phyloP scores from a whole-genome alignment of 1,284 basidiomycete genomes.

The Ceratobasidium sp. region DNA sequence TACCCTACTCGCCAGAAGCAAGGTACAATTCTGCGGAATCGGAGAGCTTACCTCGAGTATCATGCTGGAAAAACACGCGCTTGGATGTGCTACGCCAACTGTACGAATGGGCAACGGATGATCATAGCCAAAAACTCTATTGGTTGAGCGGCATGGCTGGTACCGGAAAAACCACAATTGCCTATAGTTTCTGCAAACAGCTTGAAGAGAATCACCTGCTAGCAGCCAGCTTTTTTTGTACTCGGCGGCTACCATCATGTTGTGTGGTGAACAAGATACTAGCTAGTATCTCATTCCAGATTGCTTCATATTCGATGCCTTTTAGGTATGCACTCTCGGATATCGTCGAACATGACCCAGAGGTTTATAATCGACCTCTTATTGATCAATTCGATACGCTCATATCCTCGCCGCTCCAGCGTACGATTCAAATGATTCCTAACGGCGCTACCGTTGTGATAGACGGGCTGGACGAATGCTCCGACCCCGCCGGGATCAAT shows the following conservation, averaged over 20 bases:
- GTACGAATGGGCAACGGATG: neutral
- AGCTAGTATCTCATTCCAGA: neutral
- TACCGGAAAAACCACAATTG: too few relatives aligned
- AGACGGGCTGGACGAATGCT: neutral
- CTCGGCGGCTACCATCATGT: neutral
- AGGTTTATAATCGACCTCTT: neutral
- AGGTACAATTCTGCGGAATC: neutral
- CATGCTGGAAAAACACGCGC: neutral
- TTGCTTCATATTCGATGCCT: neutral
- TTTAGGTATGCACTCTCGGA: neutral
- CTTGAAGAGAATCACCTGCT: neutral
- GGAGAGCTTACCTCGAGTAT: neutral
- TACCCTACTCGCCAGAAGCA: neutral
- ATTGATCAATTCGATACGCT: neutral
- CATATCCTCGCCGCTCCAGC: neutral
- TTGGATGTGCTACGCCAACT: neutral
- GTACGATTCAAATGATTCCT: neutral
- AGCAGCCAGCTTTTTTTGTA: neutral
- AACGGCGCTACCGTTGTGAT: neutral
- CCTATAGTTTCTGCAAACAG: neutral
- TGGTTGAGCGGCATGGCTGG: too few relatives aligned
- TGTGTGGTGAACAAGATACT: neutral
- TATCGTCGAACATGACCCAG: neutral
- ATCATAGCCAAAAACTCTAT: too few relatives aligned
- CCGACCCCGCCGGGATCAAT: neutral